Evolutionary conservation across 495 filamentous ascomycete species (phyloP), one percentile per base, ranked within the genome.

Genomic region (Hyaloscypha hepaticicola): DNA sequence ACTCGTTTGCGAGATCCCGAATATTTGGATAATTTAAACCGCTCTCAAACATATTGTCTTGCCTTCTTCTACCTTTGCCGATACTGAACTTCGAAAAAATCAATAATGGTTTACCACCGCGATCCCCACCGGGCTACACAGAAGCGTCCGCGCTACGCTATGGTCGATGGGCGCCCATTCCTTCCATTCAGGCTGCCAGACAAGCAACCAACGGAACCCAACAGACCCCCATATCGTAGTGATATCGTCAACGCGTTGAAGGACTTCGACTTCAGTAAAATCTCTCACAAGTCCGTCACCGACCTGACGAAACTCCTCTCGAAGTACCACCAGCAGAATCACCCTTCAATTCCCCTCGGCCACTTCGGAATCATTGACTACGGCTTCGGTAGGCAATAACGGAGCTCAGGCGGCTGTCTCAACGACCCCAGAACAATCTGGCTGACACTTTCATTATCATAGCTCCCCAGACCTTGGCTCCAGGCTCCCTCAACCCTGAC

Each of bases 401-500:
- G 7, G 48, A 51, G 16, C n/a, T 27, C 25, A 12, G 6, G 52
- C 12, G 14, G 28, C 24, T 24, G 28, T 24, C 5, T 33, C 2
- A 33, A 6, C 6, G 12, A 7, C 31, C 7, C 31, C 31, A 45
- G 38, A 45, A 19, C 38, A 8, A 45, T 45, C 19, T 45, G 6
- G 19, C 38, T 45, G 16, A 45, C 38, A 16, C 9, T 14, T 16
- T 57, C 26, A 5, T 57, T 19, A 16, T 26, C 9, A 25, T 16
- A 21, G 31, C 31, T 7, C 55, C 55, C 14, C 11, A 57, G 31
- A 2, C 31, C 16, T 21, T 57, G 27, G 12, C 27, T 14, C 27
- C 55, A 16, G 25, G 55, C 27, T 57, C 55, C 14, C 28, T 57
- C n/a, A 57, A 57, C 25, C 27, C 26, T 19, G 55, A 57, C 14